Base-by-base conservation (phyloP, 345 rosid species). In the Populus euphratica region DNA sequence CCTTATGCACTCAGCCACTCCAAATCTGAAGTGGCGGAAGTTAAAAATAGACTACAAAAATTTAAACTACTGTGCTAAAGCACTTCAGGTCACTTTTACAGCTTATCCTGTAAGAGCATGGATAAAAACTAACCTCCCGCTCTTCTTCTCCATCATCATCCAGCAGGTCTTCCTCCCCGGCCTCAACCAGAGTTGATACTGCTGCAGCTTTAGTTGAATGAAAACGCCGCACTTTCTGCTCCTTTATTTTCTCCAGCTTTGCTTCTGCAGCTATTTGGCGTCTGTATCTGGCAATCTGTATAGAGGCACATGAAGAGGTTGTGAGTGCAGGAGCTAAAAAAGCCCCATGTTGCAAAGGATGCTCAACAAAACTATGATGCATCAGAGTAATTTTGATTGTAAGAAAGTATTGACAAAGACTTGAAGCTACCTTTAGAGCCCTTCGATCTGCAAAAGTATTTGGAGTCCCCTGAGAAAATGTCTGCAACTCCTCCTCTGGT, bases 141-240 rank as follows among this genome's bases (percentile, higher is more conserved):
- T 96, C 98, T 81, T 96, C 98, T 89, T 96, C 99, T 43, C 93
- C 86, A 78, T 94, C 98, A n/a, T 92, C 98, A 84, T 94, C 97
- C 65, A 90, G 80, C 44, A 84, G 69, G 76, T 93, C 95, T 74
- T 96, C 99, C 80, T 96, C 98, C 56, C 93, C 97, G 31, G 85
- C 78, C 87, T 91, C 97, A 85, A 90, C 86, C 2, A 94, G 99
- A 75, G 97, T 79, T 2, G 98, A 93, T 73, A 92, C 73, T 64
- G 97, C 87, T 76, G 93, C 77, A 64, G 97, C 99, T 80, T 77
- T 91, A 20, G 84, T 88, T 72, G 99, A 92, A 75, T 93, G 90
- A 41, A 93, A 89, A 64, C 91, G 90, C 41, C 94, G 80, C 86
- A 94, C 98, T 83, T 91, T 96, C 82, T 90, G 84, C 82, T 96